These are phyloP conservation scores for Clathrospora elynae DNA, from an alignment of 2,329 filamentous ascomycete species.

Conservation along the genomic window DNA sequence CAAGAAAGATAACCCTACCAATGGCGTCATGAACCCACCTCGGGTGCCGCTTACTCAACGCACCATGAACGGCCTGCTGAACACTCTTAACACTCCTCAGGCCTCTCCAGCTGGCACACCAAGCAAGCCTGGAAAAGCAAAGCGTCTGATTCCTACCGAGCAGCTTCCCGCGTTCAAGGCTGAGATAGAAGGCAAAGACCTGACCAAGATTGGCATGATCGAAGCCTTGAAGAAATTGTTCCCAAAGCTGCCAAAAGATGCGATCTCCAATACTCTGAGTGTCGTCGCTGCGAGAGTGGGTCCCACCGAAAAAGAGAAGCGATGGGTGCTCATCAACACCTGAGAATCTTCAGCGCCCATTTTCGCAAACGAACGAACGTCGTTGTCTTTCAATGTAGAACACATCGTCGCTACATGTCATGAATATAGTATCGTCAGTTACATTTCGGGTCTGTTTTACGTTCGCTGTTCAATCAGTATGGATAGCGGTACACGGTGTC, in stretches of 20 bases:
- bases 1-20: constrained; percentile 22
- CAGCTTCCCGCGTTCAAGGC: constrained; percentile 70
- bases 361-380: background rate
- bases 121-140: constrained; percentile 47
- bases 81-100: constrained; percentile 33
- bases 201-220: constrained; percentile 75
- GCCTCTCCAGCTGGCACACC: constrained; percentile 24
- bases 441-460: background rate
- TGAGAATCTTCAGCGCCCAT: constrained; percentile 8
- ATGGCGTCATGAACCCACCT: constrained; percentile 47
- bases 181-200: constrained; percentile 70
- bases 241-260: constrained; percentile 69
- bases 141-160: constrained; percentile 61
- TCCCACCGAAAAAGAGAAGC: constrained; percentile 67
- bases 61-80: constrained; percentile 43
- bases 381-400: background rate
- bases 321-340: constrained; percentile 56
- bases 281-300: constrained; percentile 67
- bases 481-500: constrained; percentile 4
- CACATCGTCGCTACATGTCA: background rate
- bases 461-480: constrained; percentile 4
- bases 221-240: constrained; percentile 79
- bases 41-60: constrained; percentile 51
- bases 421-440: background rate
- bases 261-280: constrained; percentile 73